Evolutionary conservation across 768 basidiomycete species (phyloP), one percentile per base, ranked within the genome.

Genomic region (Naematelia encephala): DNA sequence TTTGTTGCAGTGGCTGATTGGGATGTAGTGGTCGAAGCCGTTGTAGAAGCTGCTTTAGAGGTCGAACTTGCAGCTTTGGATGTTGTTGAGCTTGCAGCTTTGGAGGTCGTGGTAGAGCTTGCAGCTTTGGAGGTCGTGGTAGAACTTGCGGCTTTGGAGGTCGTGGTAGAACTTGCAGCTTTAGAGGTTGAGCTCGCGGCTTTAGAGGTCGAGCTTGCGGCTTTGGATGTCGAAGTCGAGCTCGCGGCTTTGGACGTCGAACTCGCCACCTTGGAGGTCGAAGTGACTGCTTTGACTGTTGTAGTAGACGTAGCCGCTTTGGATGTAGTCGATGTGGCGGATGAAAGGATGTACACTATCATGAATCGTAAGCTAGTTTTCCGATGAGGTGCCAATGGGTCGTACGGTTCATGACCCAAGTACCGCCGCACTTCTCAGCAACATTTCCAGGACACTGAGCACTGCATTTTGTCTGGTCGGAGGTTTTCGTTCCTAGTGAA

Each of bases 341-440:
- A 16, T 49, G 39, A 28, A 23, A 19, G 47, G 28, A 25, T 22
- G 51, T 56, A 46, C 39, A 56, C 29, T 22, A 26, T 21, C 5
- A 26, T 8, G 21, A 19, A 8, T 8, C 46, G 25, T 19, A 5
- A 47, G 46, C 46, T 10, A 8, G 5, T 5, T 11, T 26, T 43
- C 23, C 16, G 56, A 50, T 12, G 14, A 8, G 13, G 14, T 21
- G 46, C 25, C 28, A 34, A 52, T 21, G n/a, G 47, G 46, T 30
- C 58, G 60, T 16, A 60, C 54, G 34, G 42, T 59, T 63, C 54
- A 69, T 25, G 19, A 44, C 30, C 34, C 51, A 57, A 8, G 21
- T 25, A 16, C 65, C 68, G 48, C 68, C 68, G 28, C 68, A 69
- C 19, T 29, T 34, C 22, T 42, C 19, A 12, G 26, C 23, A 16